Evolutionary conservation across 768 basidiomycete species (phyloP), one percentile per base, ranked within the genome.

Genomic region (Tephrocybe sp.): DNA sequence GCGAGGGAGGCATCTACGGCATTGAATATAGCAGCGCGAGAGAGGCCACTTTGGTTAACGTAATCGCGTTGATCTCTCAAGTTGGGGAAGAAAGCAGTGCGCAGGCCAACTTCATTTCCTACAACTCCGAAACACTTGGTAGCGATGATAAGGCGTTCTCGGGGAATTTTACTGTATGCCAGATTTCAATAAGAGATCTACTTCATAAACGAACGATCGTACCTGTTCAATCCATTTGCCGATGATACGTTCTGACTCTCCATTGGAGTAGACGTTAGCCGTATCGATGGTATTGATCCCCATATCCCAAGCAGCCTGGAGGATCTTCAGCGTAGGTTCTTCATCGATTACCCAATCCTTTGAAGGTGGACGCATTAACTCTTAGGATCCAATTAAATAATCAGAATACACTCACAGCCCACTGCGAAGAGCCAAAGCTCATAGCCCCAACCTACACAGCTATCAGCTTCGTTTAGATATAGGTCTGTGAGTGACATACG

Each of bases 291-390:
- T 69, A 42, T 63, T 66, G 53, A 73, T 64, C 2, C 72, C 73
- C 15, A 44, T 27, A 18, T 63, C 63, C 64, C 63, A 80, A 45
- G 80, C 81, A 3, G 65, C 62, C 56, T 75, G 74, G 27, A 82
- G 68, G 46, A 80, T 72, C 45, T 70, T 57, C 10, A 75, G 44
- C 0, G 69, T 65, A 43, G 73, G 65, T 44, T 75, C 74, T 50
- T 79, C 76, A 2, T 68, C 71, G 19, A 77, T 53, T 7, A 81
- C 71, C 81, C 80, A 82, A 3, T 62, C 58, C 55, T 76, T 13
- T 8, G 43, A n/a, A 16, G 59, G 25, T 12, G 12, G 9, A 15
- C 9, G 12, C 23, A 12, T 40, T 7, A 40, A 10, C 19, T 23
- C 12, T 16, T 25, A 1, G 10, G 4, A 18, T 29, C 15, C 29